Evolutionary conservation across 257 asterid species (phyloP).

Genomic region (Petunia secreta): DNA sequence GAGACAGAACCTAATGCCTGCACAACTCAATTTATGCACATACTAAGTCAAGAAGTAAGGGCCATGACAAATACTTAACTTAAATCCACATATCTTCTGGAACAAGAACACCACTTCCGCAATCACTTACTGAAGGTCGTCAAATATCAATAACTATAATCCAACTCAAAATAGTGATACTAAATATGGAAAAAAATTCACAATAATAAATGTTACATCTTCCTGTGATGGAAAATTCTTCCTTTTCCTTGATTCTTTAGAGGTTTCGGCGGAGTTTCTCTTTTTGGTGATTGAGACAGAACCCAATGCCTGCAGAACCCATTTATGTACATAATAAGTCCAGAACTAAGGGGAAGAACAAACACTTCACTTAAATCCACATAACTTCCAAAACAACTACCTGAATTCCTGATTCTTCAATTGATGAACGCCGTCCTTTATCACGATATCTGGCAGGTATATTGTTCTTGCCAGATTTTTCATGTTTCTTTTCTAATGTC

Average conservation of each 20-base stretch:
- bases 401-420: slow-evolving; percentile 3
- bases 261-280: slow-evolving; percentile 20
- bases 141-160: background rate
- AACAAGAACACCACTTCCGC: background rate
- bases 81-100: background rate
- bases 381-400: slow-evolving; percentile 8
- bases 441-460: slow-evolving; percentile 8
- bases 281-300: slow-evolving; percentile 25
- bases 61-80: background rate
- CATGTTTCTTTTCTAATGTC: slow-evolving; percentile 15
- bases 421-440: slow-evolving; percentile 5
- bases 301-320: slow-evolving; percentile 23
- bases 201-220: slow-evolving; percentile 11
- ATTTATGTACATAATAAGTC: slow-evolving; percentile 17
- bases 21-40: slow-evolving; percentile 16
- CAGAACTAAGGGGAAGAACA: slow-evolving; percentile 8
- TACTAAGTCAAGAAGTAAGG: slow-evolving; percentile 6
- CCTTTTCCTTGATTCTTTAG: slow-evolving; percentile 19
- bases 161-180: background rate
- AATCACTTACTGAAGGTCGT: slow-evolving; percentile 16
- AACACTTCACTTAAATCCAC: background rate
- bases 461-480: slow-evolving; percentile 20
- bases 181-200: background rate
- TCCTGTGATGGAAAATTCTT: slow-evolving; percentile 3
- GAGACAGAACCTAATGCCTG: slow-evolving; percentile 29